Base-by-base conservation (phyloP, 495 filamentous ascomycete species). In the Rhypophila decipiens region DNA sequence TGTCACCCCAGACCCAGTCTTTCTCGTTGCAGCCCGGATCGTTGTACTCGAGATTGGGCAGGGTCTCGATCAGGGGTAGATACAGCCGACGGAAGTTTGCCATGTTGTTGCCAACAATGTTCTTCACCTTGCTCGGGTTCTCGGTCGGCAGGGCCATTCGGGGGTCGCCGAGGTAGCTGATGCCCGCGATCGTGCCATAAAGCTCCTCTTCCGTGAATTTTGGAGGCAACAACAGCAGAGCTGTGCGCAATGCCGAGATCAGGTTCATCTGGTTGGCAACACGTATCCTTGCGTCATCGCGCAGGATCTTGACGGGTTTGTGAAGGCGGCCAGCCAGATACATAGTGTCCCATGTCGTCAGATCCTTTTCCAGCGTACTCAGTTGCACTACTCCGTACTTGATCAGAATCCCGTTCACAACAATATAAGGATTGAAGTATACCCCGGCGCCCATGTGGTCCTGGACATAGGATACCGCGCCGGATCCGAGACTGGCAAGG, bases 331-430 rank as follows among this genome's bases (percentile, higher is more conserved):
- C 93, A 19, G 93, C 93, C 21, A 98, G 76, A 63, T 97, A 98
- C 34, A 98, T 70, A 0, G 87, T 95, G 44, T 90, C 80, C 93
- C 93, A 98, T 52, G 87, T 76, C 17, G 77, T 83, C 40, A 98
- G 76, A 60, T 98, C 93, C 17, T 70, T 74, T 55, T 84, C 87
- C n/a, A 98, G 69, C 0, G 88, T 96, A 55, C 87, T 79, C 43
- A 96, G 68, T 56, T 94, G 95, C 9, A 96, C 93, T 3, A 98
- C 91, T 15, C 90, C 93, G 57, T 98, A 98, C 66, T 98, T 98
- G 62, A 98, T 93, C 59, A 96, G 66, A 13, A 87, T 95, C 22
- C 94, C 93, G 58, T 96, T 95, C n/a, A 97, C 82, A 9, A 87
- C 90, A 37, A 97, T 78, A 64, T 91, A 95, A 1, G 93, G 88